Base-by-base conservation (phyloP, 495 filamentous ascomycete genomes). In the Penicillium roqueforti region DNA sequence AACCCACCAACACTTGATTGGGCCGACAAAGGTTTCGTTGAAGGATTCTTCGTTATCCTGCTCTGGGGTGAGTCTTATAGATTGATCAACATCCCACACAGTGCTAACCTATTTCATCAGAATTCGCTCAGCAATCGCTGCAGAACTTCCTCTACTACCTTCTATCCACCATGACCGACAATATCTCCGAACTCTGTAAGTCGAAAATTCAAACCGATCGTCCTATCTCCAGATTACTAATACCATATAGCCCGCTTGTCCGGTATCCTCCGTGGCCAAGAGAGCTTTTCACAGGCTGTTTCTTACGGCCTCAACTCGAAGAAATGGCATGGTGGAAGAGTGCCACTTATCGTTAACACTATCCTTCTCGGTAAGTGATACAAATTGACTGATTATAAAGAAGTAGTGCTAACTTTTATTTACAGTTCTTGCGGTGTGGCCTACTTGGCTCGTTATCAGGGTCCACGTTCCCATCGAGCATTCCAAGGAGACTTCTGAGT, bases 221-320 rank as follows among this genome's bases (percentile, higher is more conserved):
- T 20, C 38, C 25, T 0, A 54, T 55, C 38, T 8, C 25, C 56
- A 4, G 48, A 45, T 50, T 63, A 47, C 56, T 67, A 57, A 52
- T 31, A 61, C 0, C 51, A 48, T 34, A 11, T 16, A 36, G 77
- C 83, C 29, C 76, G 83, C 18, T 73, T 81, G 31, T 75, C 82
- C 0, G 82, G 80, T 20, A 71, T 85, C 36, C 68, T 86, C 5
- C 71, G 83, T 41, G 83, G 80, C 1, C 83, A 81, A 2, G 82
- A 85, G 55, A 82, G 80, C 36, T 83, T 81, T 25, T 78, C 78
- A 55, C 78, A 85, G 60, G 83, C 83, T 6, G 59, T 87, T 3
- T 81, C 80, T 18, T 84, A 77, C 55, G 83, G 83, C 4, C 49
- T 86, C 1, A 78, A 76, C 40, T 75, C 74, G 0, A 60, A 62